Evolutionary conservation across 345 rosid species (phyloP), one percentile per base, ranked within the genome.

Genomic region (thale cress (Arabidopsis thaliana)): DNA sequence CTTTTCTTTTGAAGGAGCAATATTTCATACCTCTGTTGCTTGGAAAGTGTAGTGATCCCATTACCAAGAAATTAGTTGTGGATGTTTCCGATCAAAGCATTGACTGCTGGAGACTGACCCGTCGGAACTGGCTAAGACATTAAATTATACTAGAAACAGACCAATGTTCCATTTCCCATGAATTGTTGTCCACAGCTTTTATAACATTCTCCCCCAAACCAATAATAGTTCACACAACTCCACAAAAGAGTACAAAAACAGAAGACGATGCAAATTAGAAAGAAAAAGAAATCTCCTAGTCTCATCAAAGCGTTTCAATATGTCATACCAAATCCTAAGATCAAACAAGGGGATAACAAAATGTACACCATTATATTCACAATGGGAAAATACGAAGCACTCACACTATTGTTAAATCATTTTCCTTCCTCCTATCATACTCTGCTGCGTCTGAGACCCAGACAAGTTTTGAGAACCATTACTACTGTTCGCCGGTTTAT

Each of bases 341-440:
- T 64, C 67, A 77, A 71, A 71, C 65, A 59, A 3, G 38, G 59
- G 41, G 14, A 56, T n/a, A 67, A 16, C 20, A 16, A 36, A 60
- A 44, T 68, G 74, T 33, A 68, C 74, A 68, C 56, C 62, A 77
- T 71, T 40, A 71, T 77, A 77, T 77, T 77, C 72, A 77, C 81
- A 77, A 30, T 2, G 33, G 16, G 52, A 65, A 77, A 55, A 56
- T 36, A 69, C 22, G 34, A 53, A 42, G 58, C 69, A 42, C 24
- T 33, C 70, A 6, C 70, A 4, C 36, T 10, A 33, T 11, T 52
- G 65, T 67, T 67, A 65, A 72, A 67, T 40, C 82, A 79, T 69
- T 63, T 74, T 79, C 67, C 75, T 79, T 59, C 82, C 79, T 69
- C 82, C 82, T 57, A 74, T 69, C 79, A 74, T 56, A 55, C 75